These are phyloP conservation scores for Obba rivulosa DNA, from an alignment of 768 basidiomycete genomes.

Conservation along the genomic window DNA sequence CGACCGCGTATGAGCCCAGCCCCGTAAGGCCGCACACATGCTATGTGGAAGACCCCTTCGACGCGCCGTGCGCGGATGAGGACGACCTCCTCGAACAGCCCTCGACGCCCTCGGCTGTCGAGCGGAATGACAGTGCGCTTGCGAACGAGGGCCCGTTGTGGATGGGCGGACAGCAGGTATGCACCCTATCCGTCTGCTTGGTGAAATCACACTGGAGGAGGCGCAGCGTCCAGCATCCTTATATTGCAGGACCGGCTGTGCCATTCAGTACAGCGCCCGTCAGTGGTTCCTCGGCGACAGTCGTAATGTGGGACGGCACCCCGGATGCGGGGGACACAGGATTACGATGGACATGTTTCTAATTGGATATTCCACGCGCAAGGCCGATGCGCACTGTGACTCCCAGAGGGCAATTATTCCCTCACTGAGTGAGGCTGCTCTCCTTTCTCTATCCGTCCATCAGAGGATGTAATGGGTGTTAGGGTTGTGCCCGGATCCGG, in stretches of 20 bases:
- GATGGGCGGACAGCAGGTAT: conserved; percentile 33
- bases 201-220: not conserved
- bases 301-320: conserved; percentile 58
- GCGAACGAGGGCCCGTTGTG: conserved; percentile 27
- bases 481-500: too few species aligned
- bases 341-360: conserved; percentile 89
- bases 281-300: conserved; percentile 68
- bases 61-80: conserved; percentile 77
- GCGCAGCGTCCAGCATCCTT: conserved; percentile 46
- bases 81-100: conserved; percentile 47
- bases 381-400: conserved; percentile 63
- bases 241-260: conserved; percentile 48
- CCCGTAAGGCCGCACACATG: conserved; percentile 33
- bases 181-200: not conserved
- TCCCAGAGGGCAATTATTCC: conserved; percentile 74
- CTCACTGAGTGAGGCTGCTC: not conserved
- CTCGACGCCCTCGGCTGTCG: conserved; percentile 21
- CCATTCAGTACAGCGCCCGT: conserved; percentile 58
- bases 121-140: conserved; percentile 20
- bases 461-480: too few species aligned
- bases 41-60: conserved; percentile 74
- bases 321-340: conserved; percentile 47
- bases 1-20: conserved; percentile 1
- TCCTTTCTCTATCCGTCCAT: too few species aligned
- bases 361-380: conserved; percentile 77